These are phyloP conservation scores for Fusarium odoratissimum DNA, from an alignment of 2,329 filamentous ascomycete genomes.

Conservation along the genomic window DNA sequence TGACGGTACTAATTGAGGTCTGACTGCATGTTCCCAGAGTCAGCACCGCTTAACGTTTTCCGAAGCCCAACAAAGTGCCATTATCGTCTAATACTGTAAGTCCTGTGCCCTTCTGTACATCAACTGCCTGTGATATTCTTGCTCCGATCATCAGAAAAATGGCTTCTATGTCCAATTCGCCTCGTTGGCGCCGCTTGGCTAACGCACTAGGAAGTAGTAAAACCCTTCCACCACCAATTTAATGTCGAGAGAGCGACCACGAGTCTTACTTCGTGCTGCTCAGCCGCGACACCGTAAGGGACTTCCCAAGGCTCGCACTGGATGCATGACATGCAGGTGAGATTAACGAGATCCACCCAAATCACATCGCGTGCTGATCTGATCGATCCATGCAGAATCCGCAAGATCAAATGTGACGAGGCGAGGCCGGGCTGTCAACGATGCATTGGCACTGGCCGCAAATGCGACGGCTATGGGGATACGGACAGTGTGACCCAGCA, in stretches of 20 bases:
- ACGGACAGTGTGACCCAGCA: neutral
- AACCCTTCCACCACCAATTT: neutral
- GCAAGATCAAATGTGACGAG: conserved; percentile 22
- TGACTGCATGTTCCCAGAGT: neutral
- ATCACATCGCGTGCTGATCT: neutral
- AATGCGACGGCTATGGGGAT: conserved; percentile 6
- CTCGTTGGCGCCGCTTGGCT: neutral
- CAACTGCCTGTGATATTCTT: no score
- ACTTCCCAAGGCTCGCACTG: neutral
- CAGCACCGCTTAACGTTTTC: neutral
- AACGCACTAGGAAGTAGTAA: neutral
- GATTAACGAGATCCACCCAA: neutral
- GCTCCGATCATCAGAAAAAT: neutral
- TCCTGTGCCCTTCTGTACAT: fast-evolving
- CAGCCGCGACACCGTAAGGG: neutral
- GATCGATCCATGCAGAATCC: neutral
- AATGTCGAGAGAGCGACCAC: neutral
- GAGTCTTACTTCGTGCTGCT: neutral
- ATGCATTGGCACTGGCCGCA: conserved; percentile 4
- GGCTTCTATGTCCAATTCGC: fast-evolving
- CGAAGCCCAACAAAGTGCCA: neutral
- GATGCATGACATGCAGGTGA: conserved; percentile 20
- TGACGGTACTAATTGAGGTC: neutral
- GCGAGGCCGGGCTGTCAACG: conserved; percentile 8
- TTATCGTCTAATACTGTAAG: neutral